Evolutionary conservation across 164 flowering plant genomes (phyloP).

Genomic region (Sextonia rubra): DNA sequence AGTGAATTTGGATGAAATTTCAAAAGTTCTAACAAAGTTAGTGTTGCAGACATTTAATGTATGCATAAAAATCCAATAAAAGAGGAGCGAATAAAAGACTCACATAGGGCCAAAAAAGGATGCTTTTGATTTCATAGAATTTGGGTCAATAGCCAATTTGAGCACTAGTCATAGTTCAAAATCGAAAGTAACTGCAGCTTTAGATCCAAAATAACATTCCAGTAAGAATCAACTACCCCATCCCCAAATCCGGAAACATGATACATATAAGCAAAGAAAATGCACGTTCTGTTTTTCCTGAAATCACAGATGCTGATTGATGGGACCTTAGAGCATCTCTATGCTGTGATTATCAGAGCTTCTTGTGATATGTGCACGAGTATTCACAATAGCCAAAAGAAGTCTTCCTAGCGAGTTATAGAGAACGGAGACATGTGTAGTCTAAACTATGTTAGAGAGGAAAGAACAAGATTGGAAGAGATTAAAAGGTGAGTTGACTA

Average conservation of each 20-base stretch:
- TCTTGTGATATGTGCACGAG: no score
- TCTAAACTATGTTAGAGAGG: no score
- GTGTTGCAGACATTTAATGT: no score
- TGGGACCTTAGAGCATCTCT: conserved; percentile 8
- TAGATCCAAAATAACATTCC: neutral
- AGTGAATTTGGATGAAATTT: no score
- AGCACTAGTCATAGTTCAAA: conserved; percentile 78
- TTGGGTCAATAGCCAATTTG: conserved; percentile 77
- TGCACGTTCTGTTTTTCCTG: conserved; percentile 23
- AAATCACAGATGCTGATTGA: conserved; percentile 12
- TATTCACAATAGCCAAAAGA: no score
- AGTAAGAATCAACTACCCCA: neutral
- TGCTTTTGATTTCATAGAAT: conserved; percentile 63
- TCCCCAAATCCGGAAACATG: neutral
- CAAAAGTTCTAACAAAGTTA: no score
- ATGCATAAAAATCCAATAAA: no score
- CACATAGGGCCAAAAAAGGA: conserved; percentile 89
- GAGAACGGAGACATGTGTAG: no score
- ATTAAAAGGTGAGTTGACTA: no score
- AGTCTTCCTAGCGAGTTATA: no score
- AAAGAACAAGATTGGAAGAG: no score
- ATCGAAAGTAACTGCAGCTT: conserved; percentile 43
- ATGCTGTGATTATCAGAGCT: neutral
- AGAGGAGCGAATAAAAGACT: conserved; percentile 5
- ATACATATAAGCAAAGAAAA: neutral